phyloP scores from a whole-genome alignment of 805 yeast species.

The Wickerhamomyces strasburgensis region DNA sequence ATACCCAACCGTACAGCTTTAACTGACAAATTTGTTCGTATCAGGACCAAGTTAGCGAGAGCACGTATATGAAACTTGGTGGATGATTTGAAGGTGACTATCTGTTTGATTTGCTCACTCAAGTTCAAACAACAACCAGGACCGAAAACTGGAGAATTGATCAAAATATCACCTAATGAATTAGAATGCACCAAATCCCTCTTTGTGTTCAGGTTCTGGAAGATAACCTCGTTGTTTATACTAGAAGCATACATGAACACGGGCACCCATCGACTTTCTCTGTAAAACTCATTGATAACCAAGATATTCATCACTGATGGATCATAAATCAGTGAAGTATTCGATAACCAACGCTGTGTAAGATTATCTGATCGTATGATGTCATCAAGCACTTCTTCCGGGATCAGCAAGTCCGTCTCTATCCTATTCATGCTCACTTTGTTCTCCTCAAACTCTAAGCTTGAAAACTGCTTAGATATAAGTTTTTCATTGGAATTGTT shows the following conservation, averaged over 20 bases:
- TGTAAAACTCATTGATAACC: conserved; percentile 4
- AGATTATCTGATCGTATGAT: neutral
- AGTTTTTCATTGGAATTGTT: conserved; percentile 7
- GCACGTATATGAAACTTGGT: too few relatives aligned
- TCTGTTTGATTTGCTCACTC: neutral
- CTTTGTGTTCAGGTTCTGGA: neutral
- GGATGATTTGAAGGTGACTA: neutral
- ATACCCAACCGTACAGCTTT: too few relatives aligned
- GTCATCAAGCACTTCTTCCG: neutral
- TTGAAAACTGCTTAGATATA: conserved; percentile 2
- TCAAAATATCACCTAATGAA: neutral
- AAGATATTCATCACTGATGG: conserved; percentile 28
- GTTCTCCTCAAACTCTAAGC: neutral
- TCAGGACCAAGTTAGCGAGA: too few relatives aligned
- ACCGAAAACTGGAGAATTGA: neutral
- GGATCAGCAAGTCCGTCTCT: neutral
- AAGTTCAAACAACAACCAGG: neutral
- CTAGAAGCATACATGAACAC: neutral
- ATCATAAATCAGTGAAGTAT: conserved; percentile 27
- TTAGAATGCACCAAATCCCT: neutral
- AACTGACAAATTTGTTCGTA: too few relatives aligned
- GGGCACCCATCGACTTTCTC: neutral
- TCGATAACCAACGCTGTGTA: neutral
- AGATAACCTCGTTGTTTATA: too few relatives aligned
- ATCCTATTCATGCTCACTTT: too few relatives aligned